phyloP scores from a whole-genome alignment of 306 rosid species.

The Lablab purpureus region DNA sequence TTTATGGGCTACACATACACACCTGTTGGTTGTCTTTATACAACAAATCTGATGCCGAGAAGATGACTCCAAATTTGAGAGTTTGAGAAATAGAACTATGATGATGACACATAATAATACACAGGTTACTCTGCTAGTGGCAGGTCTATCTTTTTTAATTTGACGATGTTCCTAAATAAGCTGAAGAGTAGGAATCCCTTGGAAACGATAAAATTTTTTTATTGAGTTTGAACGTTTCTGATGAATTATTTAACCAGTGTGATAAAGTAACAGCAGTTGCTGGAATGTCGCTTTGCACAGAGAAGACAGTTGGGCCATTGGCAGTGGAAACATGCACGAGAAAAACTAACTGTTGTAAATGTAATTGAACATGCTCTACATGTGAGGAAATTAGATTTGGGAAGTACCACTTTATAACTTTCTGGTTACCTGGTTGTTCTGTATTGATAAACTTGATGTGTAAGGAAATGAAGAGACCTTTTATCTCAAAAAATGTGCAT shows the following conservation, averaged over 20 bases:
- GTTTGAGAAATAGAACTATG: conserved; percentile 25
- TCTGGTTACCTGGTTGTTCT: conserved; percentile 3
- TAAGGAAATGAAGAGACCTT: neutral
- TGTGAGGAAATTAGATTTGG: conserved; percentile 8
- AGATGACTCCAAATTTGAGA: neutral
- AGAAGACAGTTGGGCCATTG: conserved; percentile 17
- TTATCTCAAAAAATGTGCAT: neutral
- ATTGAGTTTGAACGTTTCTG: neutral
- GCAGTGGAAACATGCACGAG: conserved; percentile 28
- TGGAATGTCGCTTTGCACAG: conserved; percentile 33
- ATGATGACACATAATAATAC: neutral
- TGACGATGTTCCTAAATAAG: conserved; percentile 30
- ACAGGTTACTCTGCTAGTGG: conserved; percentile 36
- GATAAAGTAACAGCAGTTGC: conserved; percentile 38
- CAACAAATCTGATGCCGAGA: neutral
- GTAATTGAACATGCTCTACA: conserved; percentile 3
- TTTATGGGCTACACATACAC: conserved; percentile 3
- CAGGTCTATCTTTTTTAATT: conserved; percentile 12
- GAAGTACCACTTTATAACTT: neutral
- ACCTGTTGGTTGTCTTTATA: neutral
- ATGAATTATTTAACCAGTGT: conserved; percentile 32
- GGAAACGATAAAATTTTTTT: conserved; percentile 13
- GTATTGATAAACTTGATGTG: neutral
- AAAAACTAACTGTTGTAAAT: conserved; percentile 4
- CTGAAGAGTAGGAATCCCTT: conserved; percentile 14